Evolutionary conservation across 2,329 filamentous ascomycete species (phyloP).

Genomic region (Lachnellula hyalina): DNA sequence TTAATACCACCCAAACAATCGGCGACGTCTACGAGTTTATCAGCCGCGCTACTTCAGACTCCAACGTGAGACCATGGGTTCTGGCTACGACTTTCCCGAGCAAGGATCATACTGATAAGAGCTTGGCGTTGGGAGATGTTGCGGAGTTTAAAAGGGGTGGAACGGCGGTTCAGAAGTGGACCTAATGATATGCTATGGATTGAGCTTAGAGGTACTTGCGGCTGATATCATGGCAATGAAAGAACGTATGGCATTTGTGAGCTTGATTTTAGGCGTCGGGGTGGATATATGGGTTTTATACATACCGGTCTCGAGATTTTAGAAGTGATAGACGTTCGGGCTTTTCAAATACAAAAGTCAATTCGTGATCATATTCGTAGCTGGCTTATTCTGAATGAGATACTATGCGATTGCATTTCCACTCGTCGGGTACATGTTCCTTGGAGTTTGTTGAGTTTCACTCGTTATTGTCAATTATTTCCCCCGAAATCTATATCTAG

Average conservation of each 20-base stretch:
- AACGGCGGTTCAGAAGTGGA: slow-evolving; percentile 57
- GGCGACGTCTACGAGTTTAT: slow-evolving; percentile 75
- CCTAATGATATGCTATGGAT: neutral
- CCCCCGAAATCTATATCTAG: no score
- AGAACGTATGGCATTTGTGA: no score
- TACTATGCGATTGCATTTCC: neutral
- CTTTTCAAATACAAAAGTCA: neutral
- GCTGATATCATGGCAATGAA: no score
- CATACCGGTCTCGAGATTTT: neutral
- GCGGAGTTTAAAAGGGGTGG: slow-evolving; percentile 62
- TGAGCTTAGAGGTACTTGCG: neutral
- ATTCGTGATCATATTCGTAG: neutral
- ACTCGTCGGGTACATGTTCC: neutral
- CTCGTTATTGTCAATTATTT: no score
- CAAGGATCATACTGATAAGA: slow-evolving; percentile 70
- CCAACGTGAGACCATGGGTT: slow-evolving; percentile 58
- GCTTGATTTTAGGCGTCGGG: neutral
- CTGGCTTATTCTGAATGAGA: neutral
- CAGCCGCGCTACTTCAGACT: slow-evolving; percentile 54
- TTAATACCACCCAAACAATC: slow-evolving; percentile 75
- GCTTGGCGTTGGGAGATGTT: slow-evolving; percentile 52
- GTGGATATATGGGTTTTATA: neutral
- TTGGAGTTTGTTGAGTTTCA: no score
- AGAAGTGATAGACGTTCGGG: neutral
- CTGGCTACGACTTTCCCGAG: slow-evolving; percentile 79